Percentiles rank a stretch among this genome's conserved stretches.
Conservation (phyloP, 31 red algal genomes). For the Odonthalia washingtoniensis region DNA sequence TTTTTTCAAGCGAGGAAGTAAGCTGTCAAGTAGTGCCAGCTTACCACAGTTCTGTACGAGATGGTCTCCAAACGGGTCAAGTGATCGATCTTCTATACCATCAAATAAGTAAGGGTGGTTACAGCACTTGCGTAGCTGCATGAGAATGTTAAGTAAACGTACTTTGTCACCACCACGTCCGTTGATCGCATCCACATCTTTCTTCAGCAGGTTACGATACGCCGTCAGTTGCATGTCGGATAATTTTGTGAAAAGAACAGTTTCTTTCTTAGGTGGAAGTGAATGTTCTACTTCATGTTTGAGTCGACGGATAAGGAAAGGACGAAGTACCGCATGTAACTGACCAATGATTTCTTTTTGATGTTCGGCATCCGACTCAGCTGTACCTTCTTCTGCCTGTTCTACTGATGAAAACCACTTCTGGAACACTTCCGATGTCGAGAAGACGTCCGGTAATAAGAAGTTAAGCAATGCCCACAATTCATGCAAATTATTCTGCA, state of each 20-base stretch:
- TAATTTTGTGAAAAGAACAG: conserved; percentile 90
- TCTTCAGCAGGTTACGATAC: conserved; percentile 96
- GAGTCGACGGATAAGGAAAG: conserved; percentile 96
- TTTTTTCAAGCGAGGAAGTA: conserved; percentile 87
- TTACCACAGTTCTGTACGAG: conserved; percentile 90
- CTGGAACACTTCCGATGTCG: conserved; percentile 92
- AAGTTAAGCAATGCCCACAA: conserved; percentile 99
- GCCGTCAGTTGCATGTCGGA: conserved; percentile 92
- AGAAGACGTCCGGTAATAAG: conserved; percentile 98
- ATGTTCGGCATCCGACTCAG: conserved; percentile 47
- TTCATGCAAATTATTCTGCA: conserved; percentile 99
- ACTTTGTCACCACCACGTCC: conserved; percentile 98
- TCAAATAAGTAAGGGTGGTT: conserved; percentile 99
- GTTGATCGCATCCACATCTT: conserved; percentile 98
- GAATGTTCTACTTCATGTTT: conserved; percentile 96
- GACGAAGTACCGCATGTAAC: conserved; percentile 96
- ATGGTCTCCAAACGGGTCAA: conserved; percentile 98
- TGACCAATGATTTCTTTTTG: conserved; percentile 93
- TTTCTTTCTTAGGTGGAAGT: conserved; percentile 99
- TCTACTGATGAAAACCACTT: conserved; percentile 97
- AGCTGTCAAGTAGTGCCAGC: conserved; percentile 90
- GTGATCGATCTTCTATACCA: conserved; percentile 94
- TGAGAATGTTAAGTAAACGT: conserved; percentile 98
- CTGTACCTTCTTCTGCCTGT: too few relatives aligned
- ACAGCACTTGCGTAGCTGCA: conserved; percentile 99